Evolutionary conservation across 768 basidiomycete species (phyloP).

Genomic region (Imleria badia): DNA sequence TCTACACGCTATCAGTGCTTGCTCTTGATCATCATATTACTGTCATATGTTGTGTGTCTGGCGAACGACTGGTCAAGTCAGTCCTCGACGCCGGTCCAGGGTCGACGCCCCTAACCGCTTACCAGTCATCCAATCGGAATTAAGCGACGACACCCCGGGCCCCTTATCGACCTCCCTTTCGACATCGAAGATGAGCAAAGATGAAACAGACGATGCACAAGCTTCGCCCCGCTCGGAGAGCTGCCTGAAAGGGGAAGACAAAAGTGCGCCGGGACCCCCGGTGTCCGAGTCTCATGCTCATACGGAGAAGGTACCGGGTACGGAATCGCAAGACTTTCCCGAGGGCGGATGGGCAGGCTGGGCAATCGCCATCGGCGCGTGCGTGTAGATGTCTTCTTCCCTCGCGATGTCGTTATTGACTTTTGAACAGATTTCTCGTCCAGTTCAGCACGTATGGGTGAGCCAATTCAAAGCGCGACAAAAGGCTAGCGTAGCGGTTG

Average conservation of each 20-base stretch:
- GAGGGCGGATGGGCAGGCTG: constrained; percentile 33
- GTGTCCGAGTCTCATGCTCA: not conserved
- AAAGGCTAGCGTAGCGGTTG: not conserved
- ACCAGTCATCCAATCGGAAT: too few species aligned
- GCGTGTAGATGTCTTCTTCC: not conserved
- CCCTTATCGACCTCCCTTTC: not conserved
- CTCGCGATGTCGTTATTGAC: not conserved
- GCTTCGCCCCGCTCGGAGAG: not conserved
- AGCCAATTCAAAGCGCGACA: not conserved
- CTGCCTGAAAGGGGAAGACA: not conserved
- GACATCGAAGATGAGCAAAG: not conserved
- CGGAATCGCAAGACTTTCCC: constrained; percentile 11
- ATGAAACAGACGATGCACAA: not conserved
- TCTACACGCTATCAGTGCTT: too few species aligned
- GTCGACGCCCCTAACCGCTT: too few species aligned
- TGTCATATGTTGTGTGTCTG: too few species aligned
- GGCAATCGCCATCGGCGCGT: constrained; percentile 34
- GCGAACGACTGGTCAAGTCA: too few species aligned
- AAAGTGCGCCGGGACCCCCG: not conserved
- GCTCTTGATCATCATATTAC: too few species aligned
- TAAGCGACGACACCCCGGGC: not conserved
- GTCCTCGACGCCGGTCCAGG: too few species aligned
- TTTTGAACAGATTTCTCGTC: constrained; percentile 32
- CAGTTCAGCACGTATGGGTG: constrained; percentile 42
- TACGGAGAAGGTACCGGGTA: not conserved